These are phyloP conservation scores for Conticribra guillardii DNA, from an alignment of 108 stramenopile genomes.

Conservation along the genomic window DNA sequence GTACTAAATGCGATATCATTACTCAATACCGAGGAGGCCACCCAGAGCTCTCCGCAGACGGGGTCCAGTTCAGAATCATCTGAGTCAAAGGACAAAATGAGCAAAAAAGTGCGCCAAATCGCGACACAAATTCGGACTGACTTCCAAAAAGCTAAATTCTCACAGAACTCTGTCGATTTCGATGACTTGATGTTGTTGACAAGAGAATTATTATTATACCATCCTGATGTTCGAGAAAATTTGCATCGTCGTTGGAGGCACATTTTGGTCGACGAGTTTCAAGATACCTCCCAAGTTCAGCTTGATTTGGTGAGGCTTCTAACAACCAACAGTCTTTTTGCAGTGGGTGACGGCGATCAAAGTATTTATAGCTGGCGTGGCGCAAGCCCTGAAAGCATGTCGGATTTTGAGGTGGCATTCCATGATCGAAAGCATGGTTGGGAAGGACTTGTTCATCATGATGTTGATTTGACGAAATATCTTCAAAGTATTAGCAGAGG, in stretches of 20 bases:
- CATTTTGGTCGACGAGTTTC: constrained; percentile 88
- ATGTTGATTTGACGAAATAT: constrained; percentile 23
- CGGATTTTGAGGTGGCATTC: constrained; percentile 66
- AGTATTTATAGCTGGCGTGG: constrained; percentile 87
- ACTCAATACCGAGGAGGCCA: constrained; percentile 44
- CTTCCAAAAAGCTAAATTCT: constrained; percentile 71
- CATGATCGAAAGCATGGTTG: constrained; percentile 35
- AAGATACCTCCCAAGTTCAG: constrained; percentile 79
- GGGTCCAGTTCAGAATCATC: constrained; percentile 4
- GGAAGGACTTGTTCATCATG: constrained; percentile 30
- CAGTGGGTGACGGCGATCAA: constrained; percentile 88
- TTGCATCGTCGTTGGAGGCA: constrained; percentile 77
- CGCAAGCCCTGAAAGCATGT: constrained; percentile 73
- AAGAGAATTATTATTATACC: constrained; percentile 60
- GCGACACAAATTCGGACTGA: constrained; percentile 57
- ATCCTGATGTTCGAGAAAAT: constrained; percentile 50
- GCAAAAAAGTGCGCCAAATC: constrained; percentile 40
- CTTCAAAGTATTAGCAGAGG: constrained; percentile 16
- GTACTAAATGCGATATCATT: constrained; percentile 65
- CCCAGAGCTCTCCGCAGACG: constrained; percentile 27
- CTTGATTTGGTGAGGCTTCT: constrained; percentile 77
- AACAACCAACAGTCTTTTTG: constrained; percentile 71
- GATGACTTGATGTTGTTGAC: constrained; percentile 90
- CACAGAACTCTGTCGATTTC: constrained; percentile 87
- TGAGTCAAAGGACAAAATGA: constrained; percentile 17